Evolutionary conservation across 2,329 filamentous ascomycete species (phyloP), one percentile per base, ranked within the genome.

Genomic region (Teratosphaeria epicoccoides): DNA sequence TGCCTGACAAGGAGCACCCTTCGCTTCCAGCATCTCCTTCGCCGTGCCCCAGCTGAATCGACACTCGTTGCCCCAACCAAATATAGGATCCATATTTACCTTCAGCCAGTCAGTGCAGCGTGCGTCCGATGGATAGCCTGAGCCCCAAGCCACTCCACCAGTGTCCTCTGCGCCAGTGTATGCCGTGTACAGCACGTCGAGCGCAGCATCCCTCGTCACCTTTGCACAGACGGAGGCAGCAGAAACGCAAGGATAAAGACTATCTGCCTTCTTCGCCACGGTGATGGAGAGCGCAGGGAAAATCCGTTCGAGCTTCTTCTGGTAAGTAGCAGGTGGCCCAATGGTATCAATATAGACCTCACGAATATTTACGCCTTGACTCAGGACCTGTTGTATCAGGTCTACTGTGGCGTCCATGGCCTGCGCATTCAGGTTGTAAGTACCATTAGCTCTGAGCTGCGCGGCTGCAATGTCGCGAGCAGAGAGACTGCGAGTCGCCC

Each of bases 341-440:
- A 97, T 86, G 2, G 91, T 97, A 71, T 98, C 91, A 66, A 98
- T 90, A 68, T 89, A 98, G 49, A 98, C 87, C 69, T 96, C 88
- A 52, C 76, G 79, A 4, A 97, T 76, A 67, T 94, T 89, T 56
- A 97, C 86, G 29, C 88, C 87, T 20, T 77, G 76, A 7, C 81
- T 82, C 29, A 93, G 77, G 3, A 95, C 86, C 29, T 82, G 83
- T 51, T 81, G 76, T 63, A 97, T 91, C 49, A 98, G 76, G 37
- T 80, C 80, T 23, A 95, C 81, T 0, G 91, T 97, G 3, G 91
- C 87, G 68, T 95, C 90, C 81, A 93, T 85, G 17, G 91, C 91
- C 70, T 98, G 93, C 4, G 89, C 88, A 67, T 98, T 98, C 58
- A 98, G 80, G 67, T 98, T 98, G 72, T 96, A 94, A 3, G 74